Conservation (phyloP, 306 rosid genomes). For the Cucumis hystrix region DNA sequence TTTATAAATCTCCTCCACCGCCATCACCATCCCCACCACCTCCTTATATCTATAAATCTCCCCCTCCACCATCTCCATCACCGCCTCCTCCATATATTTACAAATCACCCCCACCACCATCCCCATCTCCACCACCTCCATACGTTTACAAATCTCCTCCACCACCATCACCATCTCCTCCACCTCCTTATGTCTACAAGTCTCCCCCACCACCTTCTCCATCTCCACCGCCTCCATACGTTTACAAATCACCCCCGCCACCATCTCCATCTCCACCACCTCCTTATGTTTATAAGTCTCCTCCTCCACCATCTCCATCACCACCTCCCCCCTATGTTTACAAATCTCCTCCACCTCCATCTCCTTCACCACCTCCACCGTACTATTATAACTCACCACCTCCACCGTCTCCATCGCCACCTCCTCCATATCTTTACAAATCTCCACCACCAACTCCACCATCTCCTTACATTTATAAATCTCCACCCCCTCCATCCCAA, state of each 20-base stretch:
- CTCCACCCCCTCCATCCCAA: not conserved
- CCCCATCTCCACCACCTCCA: not conserved
- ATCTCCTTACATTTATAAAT: not conserved
- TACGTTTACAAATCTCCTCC: not conserved
- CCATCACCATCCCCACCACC: not conserved
- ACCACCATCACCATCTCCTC: not conserved
- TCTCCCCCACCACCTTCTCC: too few species aligned
- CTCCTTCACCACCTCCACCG: not conserved
- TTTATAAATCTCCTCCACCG: not conserved
- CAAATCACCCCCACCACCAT: not conserved
- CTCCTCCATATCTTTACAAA: not conserved
- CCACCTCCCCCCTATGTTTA: not conserved
- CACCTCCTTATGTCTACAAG: not conserved
- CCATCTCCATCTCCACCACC: too few species aligned
- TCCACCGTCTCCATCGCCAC: not conserved
- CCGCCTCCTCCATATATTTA: not conserved
- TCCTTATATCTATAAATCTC: not conserved
- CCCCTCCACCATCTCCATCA: not conserved
- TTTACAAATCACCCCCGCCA: too few species aligned
- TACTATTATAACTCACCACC: not conserved
- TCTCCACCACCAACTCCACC: not conserved
- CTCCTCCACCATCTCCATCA: not conserved
- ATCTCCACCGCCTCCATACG: too few species aligned
- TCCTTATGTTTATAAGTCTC: too few species aligned
- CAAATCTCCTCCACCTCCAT: not conserved